Evolutionary conservation across 2,329 filamentous ascomycete genomes (phyloP), one percentile per base, ranked within the genome.

Genomic region (Colletotrichum brevisporum): DNA sequence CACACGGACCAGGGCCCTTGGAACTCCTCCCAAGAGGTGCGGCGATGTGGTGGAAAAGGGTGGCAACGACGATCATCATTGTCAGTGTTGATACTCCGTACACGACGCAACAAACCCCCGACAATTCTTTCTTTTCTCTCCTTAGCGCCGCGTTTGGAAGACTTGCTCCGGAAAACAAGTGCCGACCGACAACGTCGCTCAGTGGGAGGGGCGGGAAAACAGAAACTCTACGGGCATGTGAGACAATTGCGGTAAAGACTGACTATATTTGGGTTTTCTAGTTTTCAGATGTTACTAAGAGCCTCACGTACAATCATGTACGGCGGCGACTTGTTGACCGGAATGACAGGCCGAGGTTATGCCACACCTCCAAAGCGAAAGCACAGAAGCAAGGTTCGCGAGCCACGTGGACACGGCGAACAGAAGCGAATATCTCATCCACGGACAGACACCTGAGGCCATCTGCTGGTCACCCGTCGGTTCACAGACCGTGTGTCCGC

Each of bases 221-320:
- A 39, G 13, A 64, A 69, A 67, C 64, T 47, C 61, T 65, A 48
- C 43, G n/a, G n/a, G 9, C 66, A 66, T 66, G 31, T 55, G 62
- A 59, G 66, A 69, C 62, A 18, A 10, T 16, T 18, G 21, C 62
- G 51, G 62, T 69, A 69, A 66, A 26, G 67, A 69, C 67, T 47
- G 50, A 21, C 51, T 65, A 45, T 51, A 55, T 66, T 63, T 61
- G 21, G 55, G 31, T 36, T 68, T 58, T 65, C 5, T 10, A 43
- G 39, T 53, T 18, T 43, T 48, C 43, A 45, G 16, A 15, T 31
- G 27, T 62, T 43, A 39, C 45, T 51, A 21, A 58, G 24, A 12
- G 6, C 12, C n/a, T 15, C 5, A 52, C 18, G 21, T 24, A 57
- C 39, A 6, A 52, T n/a, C 8, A 36, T 36, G 31, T 36, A 36